Percentiles rank a stretch among this genome's conserved stretches.
phyloP scores from a whole-genome alignment of 176 grass and related monocot species.

The Chloris gayana region DNA sequence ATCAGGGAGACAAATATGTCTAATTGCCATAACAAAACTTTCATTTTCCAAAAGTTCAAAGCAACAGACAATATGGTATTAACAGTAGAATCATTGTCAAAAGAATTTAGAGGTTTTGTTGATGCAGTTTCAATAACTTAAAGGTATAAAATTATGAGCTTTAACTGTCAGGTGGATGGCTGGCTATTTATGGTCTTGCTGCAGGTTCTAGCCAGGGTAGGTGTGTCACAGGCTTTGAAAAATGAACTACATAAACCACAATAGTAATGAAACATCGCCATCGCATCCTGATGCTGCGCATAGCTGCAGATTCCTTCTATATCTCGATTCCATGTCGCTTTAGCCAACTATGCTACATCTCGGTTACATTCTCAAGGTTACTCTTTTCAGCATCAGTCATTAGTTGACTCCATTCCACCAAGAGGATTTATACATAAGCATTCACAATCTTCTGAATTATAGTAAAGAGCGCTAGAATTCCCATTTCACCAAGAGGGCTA shows the following conservation, averaged over 20 bases:
- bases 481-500: neutral
- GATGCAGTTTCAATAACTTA: constrained; percentile 5
- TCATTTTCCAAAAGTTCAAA: constrained; percentile 6
- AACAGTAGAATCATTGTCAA: neutral
- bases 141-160: neutral
- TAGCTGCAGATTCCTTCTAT: neutral
- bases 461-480: neutral
- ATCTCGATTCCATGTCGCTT: no score
- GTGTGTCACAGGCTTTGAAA: no score
- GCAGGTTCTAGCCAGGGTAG: no score
- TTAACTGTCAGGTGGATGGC: neutral
- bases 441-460: neutral
- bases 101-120: neutral
- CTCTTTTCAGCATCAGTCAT: neutral
- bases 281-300: neutral
- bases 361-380: neutral
- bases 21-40: neutral
- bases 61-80: neutral
- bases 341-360: neutral
- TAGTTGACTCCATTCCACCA: neutral
- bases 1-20: neutral
- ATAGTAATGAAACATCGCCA: no score
- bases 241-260: neutral
- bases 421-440: neutral
- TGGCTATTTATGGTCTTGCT: neutral